Percentiles rank a stretch among this genome's conserved stretches.
phyloP scores from a whole-genome alignment of 805 yeast genomes.

The Barnettozyma populi region DNA sequence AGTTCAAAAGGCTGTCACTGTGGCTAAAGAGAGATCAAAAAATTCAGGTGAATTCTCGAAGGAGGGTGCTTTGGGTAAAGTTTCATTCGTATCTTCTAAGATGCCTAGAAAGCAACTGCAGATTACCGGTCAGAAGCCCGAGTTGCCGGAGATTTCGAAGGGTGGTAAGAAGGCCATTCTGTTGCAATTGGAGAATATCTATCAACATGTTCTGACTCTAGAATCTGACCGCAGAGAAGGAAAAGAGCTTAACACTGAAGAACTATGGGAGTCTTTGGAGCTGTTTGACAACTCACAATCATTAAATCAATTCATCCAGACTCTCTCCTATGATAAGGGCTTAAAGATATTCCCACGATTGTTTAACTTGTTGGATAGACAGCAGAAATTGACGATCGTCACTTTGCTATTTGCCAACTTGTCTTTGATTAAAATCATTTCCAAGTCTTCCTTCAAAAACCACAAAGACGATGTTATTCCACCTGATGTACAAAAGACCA shows the following conservation, averaged over 20 bases:
- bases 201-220: conserved; percentile 66
- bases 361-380: conserved; percentile 72
- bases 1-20: conserved; percentile 92
- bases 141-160: conserved; percentile 26
- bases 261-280: conserved; percentile 74
- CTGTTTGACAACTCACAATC: conserved; percentile 53
- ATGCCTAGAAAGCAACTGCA: conserved; percentile 85
- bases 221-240: conserved; percentile 70
- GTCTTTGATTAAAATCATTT: conserved; percentile 71
- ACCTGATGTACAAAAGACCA: conserved; percentile 46
- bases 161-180: conserved; percentile 47
- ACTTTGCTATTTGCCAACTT: conserved; percentile 76
- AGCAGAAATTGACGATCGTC: conserved; percentile 70
- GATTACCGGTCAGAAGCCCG: conserved; percentile 48
- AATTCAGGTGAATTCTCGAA: conserved; percentile 48
- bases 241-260: conserved; percentile 38
- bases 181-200: conserved; percentile 71
- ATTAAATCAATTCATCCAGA: conserved; percentile 70
- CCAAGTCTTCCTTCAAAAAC: conserved; percentile 72
- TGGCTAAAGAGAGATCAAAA: conserved; percentile 84
- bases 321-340: conserved; percentile 80
- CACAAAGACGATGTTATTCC: conserved; percentile 51
- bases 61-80: conserved; percentile 89
- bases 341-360: conserved; percentile 84
- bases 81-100: conserved; percentile 71